These are phyloP conservation scores for Aphanomyces astaci DNA, from an alignment of 352 stramenopile species.

Conservation along the genomic window DNA sequence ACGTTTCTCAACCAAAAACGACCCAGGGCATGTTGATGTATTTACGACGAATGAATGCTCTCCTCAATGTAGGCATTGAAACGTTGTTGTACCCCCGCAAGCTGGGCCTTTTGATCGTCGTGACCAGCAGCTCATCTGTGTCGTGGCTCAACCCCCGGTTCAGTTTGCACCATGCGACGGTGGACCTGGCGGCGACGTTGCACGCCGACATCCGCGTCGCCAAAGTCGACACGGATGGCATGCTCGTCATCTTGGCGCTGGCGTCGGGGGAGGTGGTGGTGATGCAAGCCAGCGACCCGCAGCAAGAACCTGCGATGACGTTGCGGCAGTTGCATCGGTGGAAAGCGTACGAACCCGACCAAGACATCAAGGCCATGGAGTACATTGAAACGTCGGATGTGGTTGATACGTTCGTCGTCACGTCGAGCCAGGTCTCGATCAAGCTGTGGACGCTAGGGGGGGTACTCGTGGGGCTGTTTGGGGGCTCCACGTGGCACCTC, in stretches of 20 bases:
- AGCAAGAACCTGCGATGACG: background rate
- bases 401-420: constrained; percentile 13
- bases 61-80: constrained; percentile 13
- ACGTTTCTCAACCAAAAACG: background rate
- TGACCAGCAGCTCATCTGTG: constrained; percentile 7
- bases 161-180: background rate
- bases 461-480: background rate
- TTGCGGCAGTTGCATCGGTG: background rate
- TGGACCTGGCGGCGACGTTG: background rate
- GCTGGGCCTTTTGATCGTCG: constrained; percentile 3
- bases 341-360: constrained; percentile 1
- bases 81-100: constrained; percentile 8
- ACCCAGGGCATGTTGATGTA: background rate
- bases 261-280: background rate
- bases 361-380: background rate
- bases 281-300: background rate
- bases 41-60: too few relatives aligned
- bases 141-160: constrained; percentile 3
- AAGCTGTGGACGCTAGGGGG: constrained; percentile 19
- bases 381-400: constrained; percentile 5
- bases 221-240: background rate
- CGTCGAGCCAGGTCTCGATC: background rate
- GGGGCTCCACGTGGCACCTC: background rate
- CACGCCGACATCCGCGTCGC: constrained; percentile 3
- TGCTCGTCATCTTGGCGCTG: background rate